Evolutionary conservation across 768 basidiomycete genomes (phyloP).

Genomic region (Collybiopsis confluens): DNA sequence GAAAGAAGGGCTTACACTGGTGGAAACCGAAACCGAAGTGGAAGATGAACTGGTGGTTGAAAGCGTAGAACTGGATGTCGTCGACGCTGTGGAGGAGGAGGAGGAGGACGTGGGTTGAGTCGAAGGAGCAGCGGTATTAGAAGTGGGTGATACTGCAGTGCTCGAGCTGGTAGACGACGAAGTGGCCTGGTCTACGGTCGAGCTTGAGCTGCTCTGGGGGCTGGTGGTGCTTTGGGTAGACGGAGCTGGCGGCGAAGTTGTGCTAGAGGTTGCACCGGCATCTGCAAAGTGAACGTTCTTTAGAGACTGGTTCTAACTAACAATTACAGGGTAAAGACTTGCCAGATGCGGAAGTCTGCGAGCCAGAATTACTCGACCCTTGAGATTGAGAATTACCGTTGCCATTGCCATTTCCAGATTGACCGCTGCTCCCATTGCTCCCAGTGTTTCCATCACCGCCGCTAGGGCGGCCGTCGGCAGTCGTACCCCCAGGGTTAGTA

Average conservation of each 20-base stretch:
- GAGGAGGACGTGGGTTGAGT: not conserved
- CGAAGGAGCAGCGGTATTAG: not conserved
- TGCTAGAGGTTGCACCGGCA: not conserved
- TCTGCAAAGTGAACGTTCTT: too few relatives aligned
- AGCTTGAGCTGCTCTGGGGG: slow-evolving; percentile 1
- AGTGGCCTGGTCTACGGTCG: not conserved
- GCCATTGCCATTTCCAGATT: not conserved
- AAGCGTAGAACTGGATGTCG: not conserved
- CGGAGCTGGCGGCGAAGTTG: not conserved
- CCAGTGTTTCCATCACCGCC: not conserved
- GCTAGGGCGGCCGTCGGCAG: not conserved
- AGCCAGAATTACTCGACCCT: not conserved
- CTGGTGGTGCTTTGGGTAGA: not conserved
- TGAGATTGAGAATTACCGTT: too few relatives aligned
- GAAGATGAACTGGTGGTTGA: not conserved
- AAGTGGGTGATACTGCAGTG: not conserved
- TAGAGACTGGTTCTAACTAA: not conserved
- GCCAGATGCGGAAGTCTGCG: not conserved
- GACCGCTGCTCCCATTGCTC: not conserved
- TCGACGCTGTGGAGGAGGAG: not conserved
- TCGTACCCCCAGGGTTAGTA: not conserved
- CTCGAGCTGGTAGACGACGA: not conserved
- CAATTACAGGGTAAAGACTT: not conserved
- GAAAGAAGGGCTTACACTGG: not conserved
- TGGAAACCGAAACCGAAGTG: not conserved